Conservation (phyloP, 169 alveolate genomes). For the Theileria parva region DNA sequence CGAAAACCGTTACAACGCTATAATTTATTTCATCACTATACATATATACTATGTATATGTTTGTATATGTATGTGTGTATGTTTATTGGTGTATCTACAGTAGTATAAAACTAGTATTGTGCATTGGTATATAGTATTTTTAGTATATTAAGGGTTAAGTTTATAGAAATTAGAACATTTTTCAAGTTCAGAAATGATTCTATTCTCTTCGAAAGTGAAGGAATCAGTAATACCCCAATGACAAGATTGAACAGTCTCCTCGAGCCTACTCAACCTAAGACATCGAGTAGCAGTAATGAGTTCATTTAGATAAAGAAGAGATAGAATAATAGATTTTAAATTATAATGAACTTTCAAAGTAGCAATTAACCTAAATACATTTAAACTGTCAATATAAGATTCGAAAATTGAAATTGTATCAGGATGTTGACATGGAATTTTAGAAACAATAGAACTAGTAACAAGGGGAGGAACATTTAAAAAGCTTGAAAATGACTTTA, state of each 20-base stretch:
- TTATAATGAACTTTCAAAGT: constrained; percentile 16
- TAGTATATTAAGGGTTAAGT: background rate
- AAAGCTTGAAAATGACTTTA: constrained; percentile 17
- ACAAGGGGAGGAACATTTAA: constrained; percentile 21
- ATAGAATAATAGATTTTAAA: constrained; percentile 50
- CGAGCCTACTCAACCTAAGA: constrained; percentile 49
- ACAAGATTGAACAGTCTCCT: constrained; percentile 55
- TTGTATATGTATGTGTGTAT: background rate
- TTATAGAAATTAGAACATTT: constrained; percentile 1
- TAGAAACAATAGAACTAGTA: constrained; percentile 13
- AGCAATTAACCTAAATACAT: constrained; percentile 1
- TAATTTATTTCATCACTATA: constrained; percentile 4
- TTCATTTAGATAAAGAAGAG: constrained; percentile 35
- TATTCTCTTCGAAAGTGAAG: constrained; percentile 17
- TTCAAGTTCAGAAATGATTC: constrained; percentile 13
- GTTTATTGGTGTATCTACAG: background rate
- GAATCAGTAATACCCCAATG: constrained; percentile 48
- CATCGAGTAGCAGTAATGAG: constrained; percentile 30
- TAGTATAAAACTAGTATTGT: background rate
- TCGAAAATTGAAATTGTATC: constrained; percentile 11
- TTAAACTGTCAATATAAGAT: background rate
- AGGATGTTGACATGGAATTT: constrained; percentile 29
- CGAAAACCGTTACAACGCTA: constrained; percentile 81
- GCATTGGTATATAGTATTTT: background rate
- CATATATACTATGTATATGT: background rate